Conservation (phyloP, 495 filamentous ascomycete species). For the Oidiodendron maius region DNA sequence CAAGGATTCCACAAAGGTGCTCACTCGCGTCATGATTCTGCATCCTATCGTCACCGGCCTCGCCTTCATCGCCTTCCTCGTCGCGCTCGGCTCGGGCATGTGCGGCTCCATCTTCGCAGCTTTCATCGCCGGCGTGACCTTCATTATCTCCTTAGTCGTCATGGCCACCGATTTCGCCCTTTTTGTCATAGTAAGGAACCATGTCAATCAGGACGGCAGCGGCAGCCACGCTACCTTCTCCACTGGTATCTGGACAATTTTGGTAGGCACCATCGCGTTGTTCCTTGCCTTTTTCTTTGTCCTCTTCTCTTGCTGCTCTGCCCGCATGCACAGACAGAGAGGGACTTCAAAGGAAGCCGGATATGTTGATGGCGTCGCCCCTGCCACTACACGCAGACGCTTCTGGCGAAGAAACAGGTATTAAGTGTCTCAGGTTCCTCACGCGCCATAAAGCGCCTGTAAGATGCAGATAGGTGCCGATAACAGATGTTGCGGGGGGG, state of each 20-base stretch:
- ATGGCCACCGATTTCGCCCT: conserved; percentile 50
- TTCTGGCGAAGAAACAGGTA: conserved; percentile 20
- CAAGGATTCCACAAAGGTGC: conserved; percentile 33
- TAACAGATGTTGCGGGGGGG: no score
- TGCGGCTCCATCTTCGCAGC: conserved; percentile 45
- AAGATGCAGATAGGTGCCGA: no score
- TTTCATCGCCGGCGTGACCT: conserved; percentile 42
- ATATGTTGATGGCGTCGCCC: conserved; percentile 6
- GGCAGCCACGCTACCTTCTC: conserved; percentile 36
- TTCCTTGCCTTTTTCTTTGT: conserved; percentile 48
- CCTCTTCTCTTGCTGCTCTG: conserved; percentile 49
- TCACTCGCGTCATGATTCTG: conserved; percentile 53
- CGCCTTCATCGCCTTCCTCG: conserved; percentile 52
- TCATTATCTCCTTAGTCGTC: conserved; percentile 46
- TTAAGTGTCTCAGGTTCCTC: conserved; percentile 4
- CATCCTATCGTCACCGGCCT: conserved; percentile 54
- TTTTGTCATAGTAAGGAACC: conserved; percentile 44
- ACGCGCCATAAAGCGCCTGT: background rate
- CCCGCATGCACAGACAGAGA: conserved; percentile 12
- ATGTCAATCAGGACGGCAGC: conserved; percentile 35
- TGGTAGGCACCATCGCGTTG: conserved; percentile 43
- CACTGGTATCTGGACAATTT: conserved; percentile 42
- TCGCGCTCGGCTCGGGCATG: conserved; percentile 46
- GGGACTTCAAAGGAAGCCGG: conserved; percentile 7
- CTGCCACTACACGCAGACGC: conserved; percentile 7